Evolutionary conservation across 345 rosid species (phyloP), one percentile per base, ranked within the genome.

Genomic region (Bruguiera sexangula): DNA sequence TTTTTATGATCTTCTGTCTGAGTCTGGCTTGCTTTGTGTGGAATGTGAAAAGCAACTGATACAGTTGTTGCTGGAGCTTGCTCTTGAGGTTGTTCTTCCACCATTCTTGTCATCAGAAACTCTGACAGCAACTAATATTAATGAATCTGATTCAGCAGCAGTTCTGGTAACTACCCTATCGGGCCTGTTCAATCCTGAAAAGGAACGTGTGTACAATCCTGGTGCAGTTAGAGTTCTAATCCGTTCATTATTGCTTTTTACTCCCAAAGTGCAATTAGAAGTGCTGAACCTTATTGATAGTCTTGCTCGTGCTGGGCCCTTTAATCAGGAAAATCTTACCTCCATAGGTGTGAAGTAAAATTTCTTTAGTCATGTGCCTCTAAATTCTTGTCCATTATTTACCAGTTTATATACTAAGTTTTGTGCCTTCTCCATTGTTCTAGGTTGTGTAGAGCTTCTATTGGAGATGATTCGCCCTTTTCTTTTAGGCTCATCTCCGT

Each of bases 21-120:
- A 96, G 77, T 96, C 98, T 80, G 92, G 97, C 73, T 86, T 96
- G 97, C 85, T 96, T 63, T 87, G 86, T 78, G 89, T 96, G 76
- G 98, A 90, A 61, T 89, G 79, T 79, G 99, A 96, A 85, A 96
- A 88, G 85, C 94, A 87, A 88, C 96, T 96, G 59, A 85, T 96
- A 81, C 99, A 88, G 81, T 77, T 96, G 68, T 77, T 96, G 75
- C 73, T 89, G 73, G 99, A 92, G 85, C 91, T 96, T 83, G 96
- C 98, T 73, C 91, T 92, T 79, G 99, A 96, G 81, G 84, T 92
- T 73, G 89, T 92, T 68, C 79, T 90, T 77, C 97, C 99, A 29
- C 99, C 99, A 67, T 88, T 87, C 87, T 80, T 83, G 72, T 70
- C 90, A 65, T 75, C 87, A 61, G 97, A 89, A 63, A 80, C 78